Percentiles rank a stretch among this genome's conserved stretches.
Evolutionary conservation across 2,329 filamentous ascomycete species (phyloP).

Genomic region (Claviceps purpurea): DNA sequence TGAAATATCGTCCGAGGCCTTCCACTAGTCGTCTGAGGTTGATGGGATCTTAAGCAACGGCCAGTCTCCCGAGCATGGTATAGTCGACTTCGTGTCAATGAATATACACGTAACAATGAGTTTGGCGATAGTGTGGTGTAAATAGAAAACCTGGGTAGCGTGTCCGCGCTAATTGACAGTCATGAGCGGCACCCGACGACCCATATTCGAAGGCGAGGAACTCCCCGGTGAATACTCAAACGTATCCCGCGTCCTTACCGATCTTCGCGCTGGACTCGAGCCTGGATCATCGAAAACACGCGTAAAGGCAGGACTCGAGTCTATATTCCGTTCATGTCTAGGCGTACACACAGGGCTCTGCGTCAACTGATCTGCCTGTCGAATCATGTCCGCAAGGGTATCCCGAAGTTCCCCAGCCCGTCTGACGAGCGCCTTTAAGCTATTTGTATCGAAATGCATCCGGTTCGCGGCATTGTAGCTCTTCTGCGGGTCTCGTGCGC

Average conservation of each 20-base stretch:
- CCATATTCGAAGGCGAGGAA: slow-evolving; percentile 36
- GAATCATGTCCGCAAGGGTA: slow-evolving; percentile 44
- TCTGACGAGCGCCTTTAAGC: slow-evolving; percentile 52
- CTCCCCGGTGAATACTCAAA: slow-evolving; percentile 39
- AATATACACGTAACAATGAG: not conserved
- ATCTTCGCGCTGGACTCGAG: slow-evolving; percentile 35
- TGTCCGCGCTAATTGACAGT: slow-evolving; percentile 34
- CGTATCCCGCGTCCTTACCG: slow-evolving; percentile 35
- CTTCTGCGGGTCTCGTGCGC: slow-evolving; percentile 16
- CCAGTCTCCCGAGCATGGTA: too few species aligned
- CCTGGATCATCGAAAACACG: slow-evolving; percentile 51
- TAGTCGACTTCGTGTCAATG: not conserved
- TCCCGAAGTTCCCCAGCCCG: slow-evolving; percentile 47
- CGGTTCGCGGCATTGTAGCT: slow-evolving; percentile 31
- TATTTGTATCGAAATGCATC: slow-evolving; percentile 55
- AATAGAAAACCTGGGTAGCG: too few species aligned
- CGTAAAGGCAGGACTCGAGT: slow-evolving; percentile 55
- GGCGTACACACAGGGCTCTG: slow-evolving; percentile 41
- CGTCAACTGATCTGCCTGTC: slow-evolving; percentile 43
- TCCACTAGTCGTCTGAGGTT: not conserved
- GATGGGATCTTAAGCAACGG: not conserved
- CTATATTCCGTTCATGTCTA: slow-evolving; percentile 28
- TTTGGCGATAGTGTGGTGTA: not conserved
- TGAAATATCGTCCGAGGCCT: slow-evolving; percentile 1
- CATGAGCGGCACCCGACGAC: slow-evolving; percentile 49